These are phyloP conservation scores for Fusarium neocosmosporiellum DNA, from an alignment of 2,329 filamentous ascomycete genomes.

Conservation along the genomic window DNA sequence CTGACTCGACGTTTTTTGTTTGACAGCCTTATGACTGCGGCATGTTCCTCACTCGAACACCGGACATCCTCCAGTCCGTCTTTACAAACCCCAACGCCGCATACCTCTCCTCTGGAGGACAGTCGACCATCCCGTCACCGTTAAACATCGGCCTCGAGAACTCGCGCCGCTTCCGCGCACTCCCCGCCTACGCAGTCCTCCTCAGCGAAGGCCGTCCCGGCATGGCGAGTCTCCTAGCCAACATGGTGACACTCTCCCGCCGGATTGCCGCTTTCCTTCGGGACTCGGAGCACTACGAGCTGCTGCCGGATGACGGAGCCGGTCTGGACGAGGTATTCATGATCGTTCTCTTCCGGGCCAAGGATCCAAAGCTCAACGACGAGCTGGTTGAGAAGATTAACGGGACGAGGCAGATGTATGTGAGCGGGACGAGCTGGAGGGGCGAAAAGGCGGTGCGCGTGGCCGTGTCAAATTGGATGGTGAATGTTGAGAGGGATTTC, in stretches of 20 bases:
- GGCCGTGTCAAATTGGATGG: slow-evolving; percentile 87
- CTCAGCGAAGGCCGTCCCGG: slow-evolving; percentile 78
- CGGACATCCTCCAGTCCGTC: slow-evolving; percentile 66
- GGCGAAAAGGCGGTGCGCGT: slow-evolving; percentile 81
- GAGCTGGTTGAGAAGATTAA: slow-evolving; percentile 80
- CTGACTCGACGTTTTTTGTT: slow-evolving; percentile 12
- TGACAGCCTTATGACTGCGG: slow-evolving; percentile 86
- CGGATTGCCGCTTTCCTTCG: slow-evolving; percentile 72
- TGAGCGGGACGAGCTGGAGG: slow-evolving; percentile 84
- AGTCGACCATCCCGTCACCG: slow-evolving; percentile 74
- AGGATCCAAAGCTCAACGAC: slow-evolving; percentile 69
- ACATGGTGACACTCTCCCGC: slow-evolving; percentile 79
- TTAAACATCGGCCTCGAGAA: slow-evolving; percentile 92
- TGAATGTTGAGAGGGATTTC: slow-evolving; percentile 75
- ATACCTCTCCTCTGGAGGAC: slow-evolving; percentile 69
- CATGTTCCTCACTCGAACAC: slow-evolving; percentile 82
- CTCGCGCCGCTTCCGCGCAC: slow-evolving; percentile 87
- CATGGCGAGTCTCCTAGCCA: slow-evolving; percentile 74
- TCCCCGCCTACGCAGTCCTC: slow-evolving; percentile 89
- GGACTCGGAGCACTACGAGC: slow-evolving; percentile 70
- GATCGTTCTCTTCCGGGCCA: slow-evolving; percentile 82
- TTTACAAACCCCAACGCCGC: slow-evolving; percentile 89
- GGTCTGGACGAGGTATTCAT: slow-evolving; percentile 65
- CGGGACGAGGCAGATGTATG: slow-evolving; percentile 77
- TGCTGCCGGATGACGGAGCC: slow-evolving; percentile 66